Base-by-base conservation (phyloP, 2,329 filamentous ascomycete genomes). In the Fusarium sp. region DNA sequence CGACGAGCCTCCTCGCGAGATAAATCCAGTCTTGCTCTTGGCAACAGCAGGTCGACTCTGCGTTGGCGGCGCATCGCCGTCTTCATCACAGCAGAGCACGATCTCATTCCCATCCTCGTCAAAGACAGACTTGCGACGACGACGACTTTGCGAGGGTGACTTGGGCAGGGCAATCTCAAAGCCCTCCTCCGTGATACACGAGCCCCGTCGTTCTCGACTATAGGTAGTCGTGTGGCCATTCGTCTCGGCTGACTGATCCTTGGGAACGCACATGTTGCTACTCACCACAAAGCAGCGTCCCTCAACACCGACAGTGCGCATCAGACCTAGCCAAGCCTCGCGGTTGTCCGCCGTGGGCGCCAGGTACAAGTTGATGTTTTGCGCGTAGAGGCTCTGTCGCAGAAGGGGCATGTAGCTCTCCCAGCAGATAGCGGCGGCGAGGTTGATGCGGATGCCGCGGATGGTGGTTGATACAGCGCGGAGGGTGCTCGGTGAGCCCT, bases 391-490 rank as follows among this genome's bases (percentile, higher is more conserved):
- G 13, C 87, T 84, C 73, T 96, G 91, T 15, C 94, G 86, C 7
- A 97, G 81, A 15, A 97, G 80, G 0, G 93, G 93, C 93, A 97
- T 97, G 78, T 94, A 96, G 75, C 91, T 97, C 76, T 98, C 93
- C 93, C 93, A 97, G 81, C 93, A 97, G 66, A 98, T 96, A 4
- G 93, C 94, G 4, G 91, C 88, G 0, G 90, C 93, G 58, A 97
- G 84, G 53, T 91, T 94, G 58, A 97, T 78, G 63, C 87, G 88
- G 3, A 93, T 85, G 45, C 92, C 92, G 59, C 89, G 89, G 74
- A 97, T 92, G 24, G 82, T 86, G 1, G 92, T 93, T 25, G 87
- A 89, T 1, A 97, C 87, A 4, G 93, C 93, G 61, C 87, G 86
- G 26, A 97, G 83, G 4, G 92, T 95, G 1, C 86, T 85, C 0